phyloP scores from a whole-genome alignment of 192 early-diverging fungal species.

The Linnemannia exigua region DNA sequence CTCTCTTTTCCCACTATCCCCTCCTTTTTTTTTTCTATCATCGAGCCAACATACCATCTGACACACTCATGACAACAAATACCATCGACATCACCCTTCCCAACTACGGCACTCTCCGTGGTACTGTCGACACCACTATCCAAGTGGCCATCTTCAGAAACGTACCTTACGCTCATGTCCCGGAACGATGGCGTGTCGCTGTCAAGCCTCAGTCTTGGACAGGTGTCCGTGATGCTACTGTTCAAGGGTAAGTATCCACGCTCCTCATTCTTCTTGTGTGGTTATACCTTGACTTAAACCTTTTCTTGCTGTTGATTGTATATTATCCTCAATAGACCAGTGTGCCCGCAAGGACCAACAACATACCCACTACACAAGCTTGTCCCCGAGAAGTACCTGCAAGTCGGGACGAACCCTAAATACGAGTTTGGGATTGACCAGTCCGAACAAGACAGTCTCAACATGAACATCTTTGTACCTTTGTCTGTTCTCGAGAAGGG shows the following conservation, averaged over 20 bases:
- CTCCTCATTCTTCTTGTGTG: too few relatives aligned
- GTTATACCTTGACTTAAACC: neutral
- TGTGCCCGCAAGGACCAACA: neutral
- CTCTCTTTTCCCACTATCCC: too few relatives aligned
- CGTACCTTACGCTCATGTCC: constrained; percentile 32
- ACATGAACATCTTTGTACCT: constrained; percentile 40
- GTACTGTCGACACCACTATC: neutral
- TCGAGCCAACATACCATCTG: too few relatives aligned
- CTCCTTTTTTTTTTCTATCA: too few relatives aligned
- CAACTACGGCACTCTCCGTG: constrained; percentile 10
- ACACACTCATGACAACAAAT: neutral
- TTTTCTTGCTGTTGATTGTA: too few relatives aligned
- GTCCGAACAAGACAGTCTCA: constrained; percentile 20
- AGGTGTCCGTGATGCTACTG: constrained; percentile 28
- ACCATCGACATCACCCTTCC: constrained; percentile 26
- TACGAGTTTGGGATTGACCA: constrained; percentile 29
- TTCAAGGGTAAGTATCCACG: constrained; percentile 20
- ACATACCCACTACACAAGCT: neutral
- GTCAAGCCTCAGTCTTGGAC: constrained; percentile 24
- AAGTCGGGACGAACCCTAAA: neutral
- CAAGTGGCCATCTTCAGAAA: constrained; percentile 23
- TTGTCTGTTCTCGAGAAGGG: neutral
- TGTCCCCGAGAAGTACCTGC: neutral
- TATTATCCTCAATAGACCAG: neutral
- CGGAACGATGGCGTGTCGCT: constrained; percentile 36